Base-by-base conservation (phyloP, 768 basidiomycete genomes). In the Mycena vitilis region DNA sequence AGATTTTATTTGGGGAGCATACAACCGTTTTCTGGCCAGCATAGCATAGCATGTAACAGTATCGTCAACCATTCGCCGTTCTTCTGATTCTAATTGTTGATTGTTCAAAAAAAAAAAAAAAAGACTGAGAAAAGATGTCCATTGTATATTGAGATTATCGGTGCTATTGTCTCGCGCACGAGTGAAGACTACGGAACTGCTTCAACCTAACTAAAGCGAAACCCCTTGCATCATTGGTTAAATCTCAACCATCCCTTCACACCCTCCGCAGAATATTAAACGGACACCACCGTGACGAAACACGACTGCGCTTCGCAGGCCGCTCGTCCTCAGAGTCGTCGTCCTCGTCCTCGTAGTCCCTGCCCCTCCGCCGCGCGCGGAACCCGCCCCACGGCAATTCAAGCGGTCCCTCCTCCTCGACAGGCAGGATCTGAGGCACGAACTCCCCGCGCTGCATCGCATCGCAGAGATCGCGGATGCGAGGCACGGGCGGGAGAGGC, bases 291-390 rank as follows among this genome's bases (percentile, higher is more conserved):
- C n/a, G n/a, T n/a, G n/a, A n/a, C 5, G 61, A 63, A 25, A 37
- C 22, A 18, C 62, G 62, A 12, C 34, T 56, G 22, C 62, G 62
- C 54, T 56, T 63, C 44, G 54, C 54, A 47, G 55, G 53, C 23
- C 54, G 44, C 45, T 37, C 62, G 2, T 55, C 53, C 8, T 48
- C 53, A 2, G 34, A 37, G 6, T 37, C 53, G 15, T 58, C 57
- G 22, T 42, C 23, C 2, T 58, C 57, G 4, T 6, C 2, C 1
- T 25, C 40, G 1, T n/a, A 22, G 16, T 45, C 15, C 47, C 61
- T 55, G 52, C 52, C 47, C 18, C 36, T 53, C 16, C 62, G 45
- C 5, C 53, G 37, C 10, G 20, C 4, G 18, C 62, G 36, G 37
- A 45, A 20, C 16, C 11, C 16, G 37, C 48, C 55, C 8, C 55